Evolutionary conservation across 306 rosid genomes (phyloP).

Genomic region (Cucumis sativus): DNA sequence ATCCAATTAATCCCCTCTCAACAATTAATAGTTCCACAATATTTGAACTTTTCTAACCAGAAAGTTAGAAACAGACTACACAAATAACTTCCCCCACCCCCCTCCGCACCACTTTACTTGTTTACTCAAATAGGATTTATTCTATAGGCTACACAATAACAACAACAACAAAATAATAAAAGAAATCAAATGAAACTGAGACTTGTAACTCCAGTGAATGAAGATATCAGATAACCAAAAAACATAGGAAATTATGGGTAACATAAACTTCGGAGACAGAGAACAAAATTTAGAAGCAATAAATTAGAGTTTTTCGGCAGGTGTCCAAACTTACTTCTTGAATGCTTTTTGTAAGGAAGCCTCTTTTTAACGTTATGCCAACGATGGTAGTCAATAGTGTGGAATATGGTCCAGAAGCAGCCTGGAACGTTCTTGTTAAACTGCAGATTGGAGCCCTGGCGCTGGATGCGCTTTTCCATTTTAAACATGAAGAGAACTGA

Average conservation of each 20-base stretch:
- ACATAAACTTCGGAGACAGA: neutral
- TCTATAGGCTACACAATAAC: no score
- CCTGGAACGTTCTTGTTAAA: slow-evolving; percentile 33
- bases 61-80: neutral
- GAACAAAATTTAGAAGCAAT: neutral
- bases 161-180: no score
- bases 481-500: slow-evolving; percentile 2
- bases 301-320: slow-evolving; percentile 20
- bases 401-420: slow-evolving; percentile 58
- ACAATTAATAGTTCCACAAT: neutral
- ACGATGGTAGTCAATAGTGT: slow-evolving; percentile 46
- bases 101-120: no score
- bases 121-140: no score
- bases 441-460: slow-evolving; percentile 25
- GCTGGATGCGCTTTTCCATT: slow-evolving; percentile 46
- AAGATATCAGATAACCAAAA: neutral
- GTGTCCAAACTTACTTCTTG: slow-evolving; percentile 25
- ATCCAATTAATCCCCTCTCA: neutral
- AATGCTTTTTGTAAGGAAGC: slow-evolving; percentile 31
- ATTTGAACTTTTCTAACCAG: neutral
- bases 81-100: neutral
- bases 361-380: slow-evolving; percentile 56
- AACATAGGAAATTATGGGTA: neutral
- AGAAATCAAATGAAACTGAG: neutral
- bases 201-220: neutral